A percentile compares a stretch with the other conserved stretches of the same genome.
phyloP scores from a whole-genome alignment of 2,329 filamentous ascomycete species.

The Botrytis deweyae region DNA sequence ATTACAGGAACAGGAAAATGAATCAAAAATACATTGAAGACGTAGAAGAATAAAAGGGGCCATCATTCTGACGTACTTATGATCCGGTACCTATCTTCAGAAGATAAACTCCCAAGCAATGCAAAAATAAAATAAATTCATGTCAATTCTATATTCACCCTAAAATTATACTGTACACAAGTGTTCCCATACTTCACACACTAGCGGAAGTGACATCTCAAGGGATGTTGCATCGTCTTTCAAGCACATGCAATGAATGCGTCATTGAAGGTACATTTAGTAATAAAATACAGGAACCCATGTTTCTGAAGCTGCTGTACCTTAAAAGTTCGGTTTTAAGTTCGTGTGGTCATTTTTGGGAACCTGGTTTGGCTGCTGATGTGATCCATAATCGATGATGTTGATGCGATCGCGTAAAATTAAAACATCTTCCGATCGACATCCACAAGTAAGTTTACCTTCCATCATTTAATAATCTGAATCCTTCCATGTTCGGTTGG shows the following conservation, averaged over 20 bases:
- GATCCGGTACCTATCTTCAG: rapidly evolving
- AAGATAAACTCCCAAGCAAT: not conserved
- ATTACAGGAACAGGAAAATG: not conserved
- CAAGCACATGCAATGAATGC: not conserved
- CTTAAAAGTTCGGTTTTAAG: not conserved
- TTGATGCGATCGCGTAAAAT: not conserved
- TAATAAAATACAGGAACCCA: not conserved
- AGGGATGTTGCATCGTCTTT: not conserved
- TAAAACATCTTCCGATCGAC: not conserved
- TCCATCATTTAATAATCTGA: not conserved
- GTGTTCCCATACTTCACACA: not conserved
- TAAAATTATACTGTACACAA: not conserved
- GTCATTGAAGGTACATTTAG: not conserved
- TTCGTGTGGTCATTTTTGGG: not conserved
- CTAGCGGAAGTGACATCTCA: not conserved
- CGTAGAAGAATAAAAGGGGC: too few relatives aligned
- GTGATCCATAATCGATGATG: not conserved
- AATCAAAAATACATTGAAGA: not conserved
- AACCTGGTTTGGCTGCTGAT: not conserved
- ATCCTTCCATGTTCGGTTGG: not conserved
- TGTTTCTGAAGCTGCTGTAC: rapidly evolving
- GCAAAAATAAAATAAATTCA: not conserved
- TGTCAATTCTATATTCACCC: not conserved
- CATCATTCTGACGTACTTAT: not conserved
- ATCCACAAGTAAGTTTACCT: rapidly evolving